Evolutionary conservation across 2,329 filamentous ascomycete species (phyloP), one percentile per base, ranked within the genome.

Genomic region (Simplicillium sp.): DNA sequence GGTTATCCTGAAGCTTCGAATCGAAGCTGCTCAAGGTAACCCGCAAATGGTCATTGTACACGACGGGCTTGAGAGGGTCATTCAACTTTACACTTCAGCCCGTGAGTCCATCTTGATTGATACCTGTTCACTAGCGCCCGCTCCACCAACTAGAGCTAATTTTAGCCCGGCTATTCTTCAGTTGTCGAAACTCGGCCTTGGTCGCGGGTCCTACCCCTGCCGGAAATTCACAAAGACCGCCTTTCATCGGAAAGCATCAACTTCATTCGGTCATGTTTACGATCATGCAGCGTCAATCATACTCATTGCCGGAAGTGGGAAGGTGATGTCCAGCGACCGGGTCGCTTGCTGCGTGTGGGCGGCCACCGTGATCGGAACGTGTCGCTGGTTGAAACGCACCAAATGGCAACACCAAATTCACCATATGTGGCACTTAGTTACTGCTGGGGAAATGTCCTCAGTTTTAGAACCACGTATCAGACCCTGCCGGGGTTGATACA

Each of bases 231-330:
- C 14, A 34, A 17, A 8, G 17, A 17, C 11, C 39, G 34, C 14
- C 35, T 41, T 2, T 37, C 34, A 9, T 25, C 17, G 12, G 34
- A 41, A 29, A 32, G 35, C 17, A 32, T 12, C 9, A 15, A 12
- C n/a, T 41, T 41, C 11, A 41, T 41, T n/a, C 36, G 14, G 13
- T 32, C 34, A 4, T 41, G 39, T 32, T 14, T 41, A 29, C 25
- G 18, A 13, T 29, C 34, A 5, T 41, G 39, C 17, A n/a, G 36
- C 3, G 28, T 33, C 25, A 37, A 18, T 11, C 39, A 41, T 34
- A 3, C 29, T 4, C 13, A 32, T 11, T 41, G 39, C 17, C 16
- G 39, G n/a, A 15, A 17, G 25, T 3, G 3, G 5, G 25, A 16
- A 14, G 28, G 17, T 13, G 28, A 14, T 14, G 13, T 16, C 4